These are phyloP conservation scores for Eimeria falciformis DNA, from an alignment of 169 alveolate species.

Conservation along the genomic window DNA sequence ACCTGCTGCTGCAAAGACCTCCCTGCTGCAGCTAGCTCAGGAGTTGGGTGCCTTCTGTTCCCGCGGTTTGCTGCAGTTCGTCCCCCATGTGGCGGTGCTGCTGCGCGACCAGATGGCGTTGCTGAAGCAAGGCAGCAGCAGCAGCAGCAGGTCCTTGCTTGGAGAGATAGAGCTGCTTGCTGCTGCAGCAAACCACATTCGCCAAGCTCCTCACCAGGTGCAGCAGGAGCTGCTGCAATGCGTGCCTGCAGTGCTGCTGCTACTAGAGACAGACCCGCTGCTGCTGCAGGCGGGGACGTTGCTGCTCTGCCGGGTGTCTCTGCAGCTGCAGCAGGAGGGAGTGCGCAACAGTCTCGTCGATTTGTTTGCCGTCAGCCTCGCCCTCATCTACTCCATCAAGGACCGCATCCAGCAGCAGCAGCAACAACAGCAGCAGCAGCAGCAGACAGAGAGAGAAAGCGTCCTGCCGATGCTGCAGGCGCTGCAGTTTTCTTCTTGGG, in stretches of 20 bases:
- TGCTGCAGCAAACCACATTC: constrained; percentile 64
- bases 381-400: constrained; percentile 65
- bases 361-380: constrained; percentile 63
- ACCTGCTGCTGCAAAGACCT: constrained; percentile 47
- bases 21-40: constrained; percentile 66
- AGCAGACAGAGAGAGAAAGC: background rate
- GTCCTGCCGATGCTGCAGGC: constrained; percentile 70
- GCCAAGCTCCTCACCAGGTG: constrained; percentile 44
- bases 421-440: constrained; percentile 1
- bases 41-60: constrained; percentile 56
- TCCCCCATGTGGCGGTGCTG: constrained; percentile 61
- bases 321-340: constrained; percentile 63
- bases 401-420: constrained; percentile 31
- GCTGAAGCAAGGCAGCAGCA: constrained; percentile 62
- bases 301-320: constrained; percentile 63
- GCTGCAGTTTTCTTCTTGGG: constrained; percentile 68
- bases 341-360: constrained; percentile 64
- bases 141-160: constrained; percentile 31
- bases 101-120: constrained; percentile 32
- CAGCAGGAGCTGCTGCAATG: constrained; percentile 64
- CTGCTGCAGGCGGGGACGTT: constrained; percentile 59
- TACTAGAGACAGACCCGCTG: constrained; percentile 65
- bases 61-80: constrained; percentile 57
- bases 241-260: constrained; percentile 66
- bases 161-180: constrained; percentile 70